Evolutionary conservation across 352 stramenopile species (phyloP), one percentile per base, ranked within the genome.

Genomic region (Globisporangium barbulae): DNA sequence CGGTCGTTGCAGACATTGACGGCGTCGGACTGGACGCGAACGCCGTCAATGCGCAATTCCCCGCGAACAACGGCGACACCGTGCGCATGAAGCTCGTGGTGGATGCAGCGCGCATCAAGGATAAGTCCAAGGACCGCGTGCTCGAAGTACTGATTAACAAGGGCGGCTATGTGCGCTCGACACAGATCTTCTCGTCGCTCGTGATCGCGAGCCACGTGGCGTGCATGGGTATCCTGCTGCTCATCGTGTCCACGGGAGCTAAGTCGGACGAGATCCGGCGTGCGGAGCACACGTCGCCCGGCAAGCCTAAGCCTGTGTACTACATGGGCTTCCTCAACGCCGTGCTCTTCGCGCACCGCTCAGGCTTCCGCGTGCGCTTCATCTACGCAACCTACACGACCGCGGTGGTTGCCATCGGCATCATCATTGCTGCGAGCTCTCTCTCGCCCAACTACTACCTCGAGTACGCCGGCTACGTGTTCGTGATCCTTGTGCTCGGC

Each of bases 281-380:
- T 41, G 28, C 67, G 35, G 61, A 69, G 31, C 42, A 63, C 0
- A 42, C 57, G 17, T 65, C 67, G 13, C 70, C 72, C 2, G 73
- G 76, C 10, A 82, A 89, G 61, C 81, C 81, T 6, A 90, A 90
- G 65, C 78, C 81, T 10, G 81, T 90, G 53, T 91, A 91, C 67
- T 91, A 89, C 66, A 91, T 93, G 82, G 84, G 84, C 12, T 89
- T 93, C 60, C 62, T 93, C 41, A 93, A 93, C 68, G 80, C 84
- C 3, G 76, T 93, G 45, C 72, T 93, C 30, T 93, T 89, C 55
- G 79, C 82, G 0, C 84, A 93, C 52, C 80, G 84, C 30, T 91
- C 82, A 22, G 84, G 82, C 7, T 93, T 91, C 66, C 83, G 83
- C 54, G 77, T 93, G 31, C 80, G 84, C 4, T 93, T 91, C 67